Percentiles rank a stretch among this genome's conserved stretches.
Conservation (phyloP, 148 eudicot genomes). For the Rhododendron henanense region DNA sequence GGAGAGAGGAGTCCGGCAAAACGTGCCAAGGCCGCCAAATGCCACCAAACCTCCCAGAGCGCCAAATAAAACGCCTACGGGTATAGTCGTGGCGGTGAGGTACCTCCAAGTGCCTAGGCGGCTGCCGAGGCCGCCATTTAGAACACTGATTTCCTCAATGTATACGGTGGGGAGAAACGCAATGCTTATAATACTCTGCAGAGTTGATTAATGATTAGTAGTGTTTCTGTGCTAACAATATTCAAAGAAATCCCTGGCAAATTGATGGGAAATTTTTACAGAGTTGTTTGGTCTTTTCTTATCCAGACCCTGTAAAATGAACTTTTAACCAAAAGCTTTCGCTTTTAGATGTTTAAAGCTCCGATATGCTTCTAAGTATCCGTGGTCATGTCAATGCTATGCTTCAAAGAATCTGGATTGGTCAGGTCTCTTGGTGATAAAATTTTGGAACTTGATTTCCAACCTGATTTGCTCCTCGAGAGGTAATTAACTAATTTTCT, state of each 20-base stretch:
- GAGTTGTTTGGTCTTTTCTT: background rate
- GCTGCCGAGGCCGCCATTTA: no score
- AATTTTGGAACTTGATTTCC: conserved; percentile 1
- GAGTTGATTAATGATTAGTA: conserved; percentile 13
- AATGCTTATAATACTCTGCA: conserved; percentile 2
- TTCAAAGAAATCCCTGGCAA: background rate
- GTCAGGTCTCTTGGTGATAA: conserved; percentile 5
- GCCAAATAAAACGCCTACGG: no score
- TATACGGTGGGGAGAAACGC: conserved; percentile 6
- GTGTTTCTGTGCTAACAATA: conserved; percentile 3
- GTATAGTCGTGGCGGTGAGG: no score
- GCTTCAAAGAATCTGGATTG: background rate
- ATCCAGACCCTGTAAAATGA: conserved; percentile 22
- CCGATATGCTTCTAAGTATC: background rate
- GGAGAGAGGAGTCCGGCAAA: no score
- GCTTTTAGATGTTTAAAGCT: conserved; percentile 4
- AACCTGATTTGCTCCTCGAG: background rate
- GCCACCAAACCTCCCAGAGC: no score
- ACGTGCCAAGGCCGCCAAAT: no score
- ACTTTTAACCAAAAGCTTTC: conserved; percentile 9
- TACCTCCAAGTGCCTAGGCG: no score
- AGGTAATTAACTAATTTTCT: conserved; percentile 4
- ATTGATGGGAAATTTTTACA: conserved; percentile 14
- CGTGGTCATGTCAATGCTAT: conserved; percentile 13
- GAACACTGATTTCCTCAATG: background rate